A percentile compares a stretch with the other conserved stretches of the same genome.
phyloP scores from a whole-genome alignment of 805 yeast genomes.

The Ogataea minuta region DNA sequence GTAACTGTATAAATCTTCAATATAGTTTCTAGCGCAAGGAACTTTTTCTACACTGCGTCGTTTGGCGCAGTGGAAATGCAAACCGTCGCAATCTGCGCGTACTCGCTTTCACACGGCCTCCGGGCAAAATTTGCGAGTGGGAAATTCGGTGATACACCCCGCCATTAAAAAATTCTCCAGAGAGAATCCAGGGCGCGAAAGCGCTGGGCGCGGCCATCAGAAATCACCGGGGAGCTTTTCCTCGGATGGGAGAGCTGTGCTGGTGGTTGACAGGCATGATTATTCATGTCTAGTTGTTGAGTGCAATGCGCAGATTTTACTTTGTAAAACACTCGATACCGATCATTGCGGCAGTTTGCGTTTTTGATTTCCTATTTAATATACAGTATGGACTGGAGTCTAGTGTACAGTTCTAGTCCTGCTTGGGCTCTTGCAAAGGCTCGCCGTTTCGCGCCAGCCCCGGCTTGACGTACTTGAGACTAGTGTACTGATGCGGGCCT shows the following conservation, averaged over 20 bases:
- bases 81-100: slow-evolving; percentile 33
- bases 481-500: slow-evolving; percentile 16
- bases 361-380: slow-evolving; percentile 5
- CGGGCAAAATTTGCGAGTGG: slow-evolving; percentile 34
- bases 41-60: slow-evolving; percentile 14
- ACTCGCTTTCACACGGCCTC: slow-evolving; percentile 35
- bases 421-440: slow-evolving; percentile 9
- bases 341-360: slow-evolving; percentile 34
- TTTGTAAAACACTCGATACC: slow-evolving; percentile 38
- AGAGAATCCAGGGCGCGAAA: slow-evolving; percentile 38
- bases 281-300: slow-evolving; percentile 31
- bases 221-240: slow-evolving; percentile 21
- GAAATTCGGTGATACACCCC: slow-evolving; percentile 41
- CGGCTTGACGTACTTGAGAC: slow-evolving; percentile 27
- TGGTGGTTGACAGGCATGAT: slow-evolving; percentile 35
- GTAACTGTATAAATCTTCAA: neutral
- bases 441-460: slow-evolving; percentile 25
- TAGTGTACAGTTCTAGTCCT: neutral
- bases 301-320: slow-evolving; percentile 40
- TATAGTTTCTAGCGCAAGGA: slow-evolving; percentile 3
- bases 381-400: slow-evolving; percentile 1
- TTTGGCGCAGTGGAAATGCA: slow-evolving; percentile 20
- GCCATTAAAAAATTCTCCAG: slow-evolving; percentile 32
- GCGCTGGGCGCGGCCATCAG: slow-evolving; percentile 41
- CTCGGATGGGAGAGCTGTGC: slow-evolving; percentile 38